Evolutionary conservation across 176 grass and related monocot genomes (phyloP), one percentile per base, ranked within the genome.

Genomic region (Aegilops longissima): DNA sequence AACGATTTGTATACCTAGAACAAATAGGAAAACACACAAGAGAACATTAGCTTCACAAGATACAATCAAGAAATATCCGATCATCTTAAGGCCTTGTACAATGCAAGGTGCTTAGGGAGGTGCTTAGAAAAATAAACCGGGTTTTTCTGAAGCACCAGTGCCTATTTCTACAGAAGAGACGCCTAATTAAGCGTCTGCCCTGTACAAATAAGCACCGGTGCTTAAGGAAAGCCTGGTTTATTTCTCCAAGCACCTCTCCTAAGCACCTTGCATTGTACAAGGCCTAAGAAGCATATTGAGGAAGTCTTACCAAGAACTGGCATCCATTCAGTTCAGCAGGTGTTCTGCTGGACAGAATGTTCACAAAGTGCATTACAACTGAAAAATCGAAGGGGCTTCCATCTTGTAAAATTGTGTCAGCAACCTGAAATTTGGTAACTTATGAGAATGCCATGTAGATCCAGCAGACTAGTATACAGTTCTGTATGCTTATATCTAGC

Each of bases 1-100:
- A 96, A 88, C 1, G 96, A 91, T 94, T 96, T 98, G 79, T 96
- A 96, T 31, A 98, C 92, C 96, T 98, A 80, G 35, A 84, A 83
- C 21, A 78, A 52, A 86, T 82, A 78, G 12, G 35, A 80, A 71
- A 95, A 81, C 34, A 31, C 7, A 82, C 27, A 16, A 83, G 24
- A 88, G 29, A 77, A 80, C 45, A 76, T 80, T 86, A 88, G 51
- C 62, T 81, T 76, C 73, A 90, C 39, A 71, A 73, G 66, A 8
- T 66, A 77, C 20, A 18, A 72, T 54, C 59, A 80, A 54, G 23
- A 29, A 67, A 58, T 38, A 31, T 8, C 20, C 23, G 5, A 34
- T 21, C 12, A 10, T 74, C 21, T 61, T 59, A 47, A 8, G 36
- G 36, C 36, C 36, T 38, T 38, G 36, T 38, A 38, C 36, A 38